Conservation (phyloP, 2,329 filamentous ascomycete genomes). For the Thelonectria olida region DNA sequence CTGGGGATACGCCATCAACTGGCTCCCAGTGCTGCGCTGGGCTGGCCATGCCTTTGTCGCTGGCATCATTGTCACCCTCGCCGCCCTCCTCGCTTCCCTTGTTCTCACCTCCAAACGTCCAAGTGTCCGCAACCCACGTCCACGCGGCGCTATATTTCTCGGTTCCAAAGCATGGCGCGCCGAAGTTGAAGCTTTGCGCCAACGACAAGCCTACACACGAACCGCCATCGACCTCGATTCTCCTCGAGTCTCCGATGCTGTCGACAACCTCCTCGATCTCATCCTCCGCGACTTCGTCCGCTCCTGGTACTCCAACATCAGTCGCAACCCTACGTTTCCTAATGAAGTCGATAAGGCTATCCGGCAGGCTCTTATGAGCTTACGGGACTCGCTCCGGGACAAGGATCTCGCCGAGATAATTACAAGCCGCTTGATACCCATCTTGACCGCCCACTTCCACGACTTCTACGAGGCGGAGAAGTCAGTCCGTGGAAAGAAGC, state of each 20-base stretch:
- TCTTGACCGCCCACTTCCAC: slow-evolving; percentile 87
- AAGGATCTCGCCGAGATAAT: slow-evolving; percentile 86
- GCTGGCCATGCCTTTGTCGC: slow-evolving; percentile 83
- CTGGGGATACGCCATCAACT: slow-evolving; percentile 87
- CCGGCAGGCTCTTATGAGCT: slow-evolving; percentile 73
- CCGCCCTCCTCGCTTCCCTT: slow-evolving; percentile 66
- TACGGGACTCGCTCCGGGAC: slow-evolving; percentile 76
- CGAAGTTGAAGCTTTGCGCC: slow-evolving; percentile 73
- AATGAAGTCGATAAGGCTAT: slow-evolving; percentile 88
- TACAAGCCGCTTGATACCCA: slow-evolving; percentile 84
- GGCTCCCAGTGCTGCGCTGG: slow-evolving; percentile 84
- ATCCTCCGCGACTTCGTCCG: slow-evolving; percentile 85
- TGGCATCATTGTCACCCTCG: slow-evolving; percentile 68
- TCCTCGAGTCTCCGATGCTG: slow-evolving; percentile 77
- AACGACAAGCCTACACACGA: slow-evolving; percentile 72
- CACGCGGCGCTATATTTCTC: slow-evolving; percentile 67
- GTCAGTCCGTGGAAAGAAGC: slow-evolving; percentile 83
- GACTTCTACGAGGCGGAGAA: slow-evolving; percentile 93
- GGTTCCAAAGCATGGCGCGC: slow-evolving; percentile 71
- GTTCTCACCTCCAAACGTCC: slow-evolving; percentile 62
- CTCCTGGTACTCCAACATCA: slow-evolving; percentile 91
- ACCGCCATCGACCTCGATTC: slow-evolving; percentile 79
- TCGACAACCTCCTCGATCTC: slow-evolving; percentile 81
- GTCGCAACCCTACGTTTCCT: slow-evolving; percentile 79
- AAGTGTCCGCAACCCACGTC: slow-evolving; percentile 51